Percentiles rank a stretch among this genome's conserved stretches.
These are phyloP conservation scores for Penicillium simplicissimum DNA, from an alignment of 495 filamentous ascomycete species.

Conservation along the genomic window DNA sequence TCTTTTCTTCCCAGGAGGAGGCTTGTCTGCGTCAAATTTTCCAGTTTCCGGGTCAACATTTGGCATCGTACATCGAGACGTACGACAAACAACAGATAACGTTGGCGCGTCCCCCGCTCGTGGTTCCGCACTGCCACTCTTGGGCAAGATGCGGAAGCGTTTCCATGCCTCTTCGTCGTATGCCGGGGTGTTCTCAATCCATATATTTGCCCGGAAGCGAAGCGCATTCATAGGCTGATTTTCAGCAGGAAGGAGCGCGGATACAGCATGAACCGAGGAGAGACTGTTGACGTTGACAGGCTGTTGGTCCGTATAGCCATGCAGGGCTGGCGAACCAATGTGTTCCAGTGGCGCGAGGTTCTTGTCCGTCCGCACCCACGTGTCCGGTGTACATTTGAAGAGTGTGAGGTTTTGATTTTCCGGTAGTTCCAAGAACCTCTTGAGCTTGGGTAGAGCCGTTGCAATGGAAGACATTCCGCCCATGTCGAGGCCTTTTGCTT, in stretches of 20 bases:
- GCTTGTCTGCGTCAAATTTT: not conserved
- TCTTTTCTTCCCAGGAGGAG: not conserved
- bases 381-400: conserved; percentile 1
- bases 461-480: not conserved
- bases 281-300: conserved; percentile 2
- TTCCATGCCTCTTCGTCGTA: conserved; percentile 5
- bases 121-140: not conserved
- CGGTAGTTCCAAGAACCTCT: not conserved
- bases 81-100: not conserved
- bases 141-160: not conserved
- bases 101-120: not conserved
- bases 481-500: not conserved
- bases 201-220: not conserved
- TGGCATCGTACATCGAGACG: not conserved
- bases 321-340: not conserved
- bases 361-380: not conserved
- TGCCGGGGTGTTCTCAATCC: not conserved
- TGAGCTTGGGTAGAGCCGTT: not conserved
- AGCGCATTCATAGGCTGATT: not conserved
- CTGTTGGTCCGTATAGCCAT: not conserved
- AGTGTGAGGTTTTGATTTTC: not conserved
- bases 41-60: not conserved
- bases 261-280: not conserved
- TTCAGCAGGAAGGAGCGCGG: not conserved
- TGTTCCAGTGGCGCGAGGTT: conserved; percentile 1